phyloP scores from a whole-genome alignment of 192 early-diverging fungal genomes.

The Chytriomyces sp. region DNA sequence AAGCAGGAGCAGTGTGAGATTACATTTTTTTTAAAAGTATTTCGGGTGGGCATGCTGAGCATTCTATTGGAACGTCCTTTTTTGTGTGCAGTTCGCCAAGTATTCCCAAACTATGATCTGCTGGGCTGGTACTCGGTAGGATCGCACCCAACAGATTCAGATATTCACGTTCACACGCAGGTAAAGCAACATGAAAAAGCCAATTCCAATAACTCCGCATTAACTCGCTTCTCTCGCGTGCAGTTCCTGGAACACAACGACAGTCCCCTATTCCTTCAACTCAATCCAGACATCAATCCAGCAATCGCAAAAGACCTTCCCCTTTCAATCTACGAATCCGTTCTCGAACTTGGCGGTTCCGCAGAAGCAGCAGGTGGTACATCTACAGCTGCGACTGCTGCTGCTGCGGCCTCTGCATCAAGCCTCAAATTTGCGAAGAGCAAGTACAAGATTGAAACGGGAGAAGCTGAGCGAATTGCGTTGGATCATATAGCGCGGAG shows the following conservation, averaged over 20 bases:
- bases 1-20: slow-evolving; percentile 81
- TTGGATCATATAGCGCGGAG: slow-evolving; percentile 83
- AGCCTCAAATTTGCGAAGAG: slow-evolving; percentile 68
- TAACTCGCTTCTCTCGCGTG: background rate
- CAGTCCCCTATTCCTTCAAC: slow-evolving; percentile 73
- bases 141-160: slow-evolving; percentile 58
- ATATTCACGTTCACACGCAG: slow-evolving; percentile 78
- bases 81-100: slow-evolving; percentile 68
- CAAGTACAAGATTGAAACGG: slow-evolving; percentile 79
- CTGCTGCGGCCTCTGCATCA: slow-evolving; percentile 35
- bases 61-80: too few species aligned
- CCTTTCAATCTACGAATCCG: slow-evolving; percentile 77
- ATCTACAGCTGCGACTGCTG: background rate
- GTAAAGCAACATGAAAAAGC: slow-evolving; percentile 34
- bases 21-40: background rate
- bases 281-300: slow-evolving; percentile 54
- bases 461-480: slow-evolving; percentile 86
- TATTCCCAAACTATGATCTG: slow-evolving; percentile 82
- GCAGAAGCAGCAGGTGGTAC: background rate
- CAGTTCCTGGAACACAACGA: slow-evolving; percentile 79
- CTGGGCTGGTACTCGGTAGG: slow-evolving; percentile 88
- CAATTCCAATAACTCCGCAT: too few species aligned
- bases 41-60: background rate
- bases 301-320: slow-evolving; percentile 68
- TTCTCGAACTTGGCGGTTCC: slow-evolving; percentile 65